Percentiles rank a stretch among this genome's conserved stretches.
Evolutionary conservation across 2,329 filamentous ascomycete genomes (phyloP).

Genomic region (Fusarium zealandicum): DNA sequence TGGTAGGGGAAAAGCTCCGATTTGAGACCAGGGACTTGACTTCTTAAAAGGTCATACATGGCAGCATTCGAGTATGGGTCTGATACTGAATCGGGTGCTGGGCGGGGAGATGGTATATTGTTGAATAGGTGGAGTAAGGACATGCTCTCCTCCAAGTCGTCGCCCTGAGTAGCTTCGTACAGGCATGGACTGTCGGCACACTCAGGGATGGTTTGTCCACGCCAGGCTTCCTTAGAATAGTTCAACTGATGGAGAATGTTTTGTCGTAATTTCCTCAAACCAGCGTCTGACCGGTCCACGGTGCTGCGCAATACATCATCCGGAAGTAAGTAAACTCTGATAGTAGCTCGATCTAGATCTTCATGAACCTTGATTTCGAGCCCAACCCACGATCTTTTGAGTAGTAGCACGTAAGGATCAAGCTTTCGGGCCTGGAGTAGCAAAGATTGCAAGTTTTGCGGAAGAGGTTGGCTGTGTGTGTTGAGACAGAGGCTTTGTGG

Average conservation of each 20-base stretch:
- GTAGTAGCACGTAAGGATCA: conserved; percentile 42
- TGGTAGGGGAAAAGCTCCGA: conserved; percentile 81
- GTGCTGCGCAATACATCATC: conserved; percentile 66
- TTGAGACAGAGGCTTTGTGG: background rate
- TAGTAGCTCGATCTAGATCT: conserved; percentile 35
- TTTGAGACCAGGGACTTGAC: conserved; percentile 62
- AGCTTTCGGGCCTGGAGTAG: conserved; percentile 42
- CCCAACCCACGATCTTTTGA: conserved; percentile 52
- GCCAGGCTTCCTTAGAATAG: conserved; percentile 63
- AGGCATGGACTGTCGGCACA: conserved; percentile 14
- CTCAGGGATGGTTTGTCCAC: conserved; percentile 46
- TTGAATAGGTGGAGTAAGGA: conserved; percentile 78
- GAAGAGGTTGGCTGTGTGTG: conserved; percentile 12
- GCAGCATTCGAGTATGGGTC: conserved; percentile 60
- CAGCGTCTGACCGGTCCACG: conserved; percentile 57
- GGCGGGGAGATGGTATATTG: conserved; percentile 71
- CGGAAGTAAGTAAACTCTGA: conserved; percentile 69
- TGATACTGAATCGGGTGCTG: conserved; percentile 56
- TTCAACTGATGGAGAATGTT: conserved; percentile 62
- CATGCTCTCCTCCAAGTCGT: conserved; percentile 47
- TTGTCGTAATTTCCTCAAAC: conserved; percentile 55
- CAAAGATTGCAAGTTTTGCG: conserved; percentile 35
- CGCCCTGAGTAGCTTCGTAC: conserved; percentile 35
- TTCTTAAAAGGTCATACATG: conserved; percentile 63
- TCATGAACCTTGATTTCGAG: conserved; percentile 48